phyloP scores from a whole-genome alignment of 257 asterid genomes.

The Lantana camara region DNA sequence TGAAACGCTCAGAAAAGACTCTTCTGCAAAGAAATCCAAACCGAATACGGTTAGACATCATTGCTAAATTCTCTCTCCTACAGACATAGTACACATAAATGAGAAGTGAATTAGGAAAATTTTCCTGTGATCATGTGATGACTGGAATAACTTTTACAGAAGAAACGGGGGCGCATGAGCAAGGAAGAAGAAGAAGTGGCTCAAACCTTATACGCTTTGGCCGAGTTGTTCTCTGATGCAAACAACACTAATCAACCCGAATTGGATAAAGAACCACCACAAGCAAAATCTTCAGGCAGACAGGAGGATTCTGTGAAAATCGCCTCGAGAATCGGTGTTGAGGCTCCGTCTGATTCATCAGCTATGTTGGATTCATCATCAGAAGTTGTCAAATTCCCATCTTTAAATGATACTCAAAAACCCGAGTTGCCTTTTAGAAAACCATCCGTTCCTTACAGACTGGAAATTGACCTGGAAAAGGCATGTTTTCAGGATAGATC shows the following conservation, averaged over 20 bases:
- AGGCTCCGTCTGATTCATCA: slow-evolving; percentile 24
- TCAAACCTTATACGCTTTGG: slow-evolving; percentile 71
- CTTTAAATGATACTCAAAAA: slow-evolving; percentile 31
- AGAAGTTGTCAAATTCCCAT: slow-evolving; percentile 31
- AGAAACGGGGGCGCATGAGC: slow-evolving; percentile 43
- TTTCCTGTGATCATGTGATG: slow-evolving; percentile 21
- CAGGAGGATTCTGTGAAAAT: slow-evolving; percentile 31
- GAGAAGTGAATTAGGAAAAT: slow-evolving; percentile 1
- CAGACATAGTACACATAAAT: not conserved
- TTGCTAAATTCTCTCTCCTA: slow-evolving; percentile 1
- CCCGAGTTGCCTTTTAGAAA: slow-evolving; percentile 28
- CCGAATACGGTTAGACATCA: slow-evolving; percentile 48
- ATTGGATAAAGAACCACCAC: slow-evolving; percentile 32
- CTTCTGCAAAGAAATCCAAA: slow-evolving; percentile 51
- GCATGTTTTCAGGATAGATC: slow-evolving; percentile 38
- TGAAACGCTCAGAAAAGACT: slow-evolving; percentile 34
- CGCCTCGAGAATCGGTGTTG: slow-evolving; percentile 28
- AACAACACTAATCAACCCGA: slow-evolving; percentile 28
- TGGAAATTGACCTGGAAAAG: slow-evolving; percentile 24
- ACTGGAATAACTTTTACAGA: slow-evolving; percentile 39
- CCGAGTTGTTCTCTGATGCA: slow-evolving; percentile 51
- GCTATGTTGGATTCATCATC: slow-evolving; percentile 32
- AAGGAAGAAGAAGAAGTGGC: slow-evolving; percentile 95
- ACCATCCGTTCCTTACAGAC: slow-evolving; percentile 26
- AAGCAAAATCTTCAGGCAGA: slow-evolving; percentile 43